phyloP scores from a whole-genome alignment of 1,139 yeast genomes.

The Magnusiomyces suaveolens region DNA sequence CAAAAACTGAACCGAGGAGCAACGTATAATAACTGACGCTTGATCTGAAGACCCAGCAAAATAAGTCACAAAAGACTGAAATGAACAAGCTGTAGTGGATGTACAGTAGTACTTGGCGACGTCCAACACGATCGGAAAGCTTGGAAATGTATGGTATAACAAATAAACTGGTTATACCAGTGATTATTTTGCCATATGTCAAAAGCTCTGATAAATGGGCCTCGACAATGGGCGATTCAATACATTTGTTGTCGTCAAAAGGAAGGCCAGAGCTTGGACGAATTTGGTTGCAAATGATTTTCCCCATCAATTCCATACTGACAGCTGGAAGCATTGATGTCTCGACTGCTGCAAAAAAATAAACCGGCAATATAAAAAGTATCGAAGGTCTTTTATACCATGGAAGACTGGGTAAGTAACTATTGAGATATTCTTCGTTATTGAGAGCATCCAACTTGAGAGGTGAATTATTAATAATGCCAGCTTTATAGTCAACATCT shows the following conservation, averaged over 20 bases:
- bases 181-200: background rate
- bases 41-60: background rate
- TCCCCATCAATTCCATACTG: background rate
- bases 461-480: too few species aligned
- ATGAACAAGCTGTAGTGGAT: background rate
- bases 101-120: background rate
- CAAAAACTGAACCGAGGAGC: background rate
- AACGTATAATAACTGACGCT: background rate
- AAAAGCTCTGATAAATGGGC: background rate
- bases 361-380: background rate
- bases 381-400: conserved; percentile 3
- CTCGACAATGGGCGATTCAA: background rate
- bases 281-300: background rate
- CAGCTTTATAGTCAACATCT: background rate
- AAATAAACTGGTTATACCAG: background rate
- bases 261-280: background rate
- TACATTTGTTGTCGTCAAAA: background rate
- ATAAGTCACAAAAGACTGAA: background rate
- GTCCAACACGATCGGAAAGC: conserved; percentile 1
- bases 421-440: background rate
- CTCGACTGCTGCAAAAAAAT: conserved; percentile 1
- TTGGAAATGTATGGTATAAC: conserved; percentile 1
- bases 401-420: background rate
- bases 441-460: too few species aligned
- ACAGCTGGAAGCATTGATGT: background rate